Evolutionary conservation across 306 rosid species (phyloP).

Genomic region (Glycine latifolia): DNA sequence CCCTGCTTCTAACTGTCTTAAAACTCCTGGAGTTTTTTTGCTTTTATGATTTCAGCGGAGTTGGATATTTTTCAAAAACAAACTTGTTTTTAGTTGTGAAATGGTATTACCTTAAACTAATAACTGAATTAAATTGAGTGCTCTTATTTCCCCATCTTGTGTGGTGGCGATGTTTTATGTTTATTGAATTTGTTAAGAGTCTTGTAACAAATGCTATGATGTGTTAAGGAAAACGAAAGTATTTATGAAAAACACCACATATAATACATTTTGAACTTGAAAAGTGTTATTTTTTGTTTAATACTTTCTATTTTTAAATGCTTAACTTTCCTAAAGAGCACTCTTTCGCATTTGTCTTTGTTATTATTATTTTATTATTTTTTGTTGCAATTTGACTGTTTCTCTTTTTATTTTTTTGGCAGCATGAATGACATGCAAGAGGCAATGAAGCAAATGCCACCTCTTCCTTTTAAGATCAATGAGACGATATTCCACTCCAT

Average conservation of each 20-base stretch:
- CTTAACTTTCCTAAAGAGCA: not conserved
- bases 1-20: not conserved
- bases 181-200: not conserved
- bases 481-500: constrained; percentile 65
- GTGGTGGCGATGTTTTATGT: not conserved
- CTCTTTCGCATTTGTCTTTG: not conserved
- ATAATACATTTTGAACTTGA: not conserved
- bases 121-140: not conserved
- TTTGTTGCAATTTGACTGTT: constrained; percentile 5
- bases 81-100: not conserved
- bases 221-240: not conserved
- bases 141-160: not conserved
- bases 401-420: constrained; percentile 1
- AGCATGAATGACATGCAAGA: constrained; percentile 64
- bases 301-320: not conserved
- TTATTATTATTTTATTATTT: not conserved
- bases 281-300: not conserved
- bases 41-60: not conserved
- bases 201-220: not conserved
- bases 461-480: constrained; percentile 67
- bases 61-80: not conserved
- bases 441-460: constrained; percentile 61
- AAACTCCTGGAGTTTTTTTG: not conserved
- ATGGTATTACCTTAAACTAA: not conserved
- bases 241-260: not conserved